Conservation (phyloP, 345 rosid species). For the Odontarrhena argentea region DNA sequence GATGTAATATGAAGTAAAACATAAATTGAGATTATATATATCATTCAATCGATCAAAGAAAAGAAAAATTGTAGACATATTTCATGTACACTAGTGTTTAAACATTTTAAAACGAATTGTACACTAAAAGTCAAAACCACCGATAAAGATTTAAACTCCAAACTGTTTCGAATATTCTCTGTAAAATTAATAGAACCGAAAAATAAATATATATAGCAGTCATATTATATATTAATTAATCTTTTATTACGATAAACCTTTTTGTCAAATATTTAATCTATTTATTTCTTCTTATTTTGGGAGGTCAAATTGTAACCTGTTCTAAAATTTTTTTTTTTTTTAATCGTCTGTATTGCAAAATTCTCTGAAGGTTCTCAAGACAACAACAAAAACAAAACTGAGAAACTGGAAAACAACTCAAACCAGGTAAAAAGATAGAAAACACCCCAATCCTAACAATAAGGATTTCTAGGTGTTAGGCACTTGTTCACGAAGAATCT, state of each 20-base stretch:
- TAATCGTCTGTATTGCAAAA: too few relatives aligned
- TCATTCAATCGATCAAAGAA: neutral
- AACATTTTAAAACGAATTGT: neutral
- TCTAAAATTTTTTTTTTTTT: neutral
- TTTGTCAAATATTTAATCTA: neutral
- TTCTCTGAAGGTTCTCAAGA: too few relatives aligned
- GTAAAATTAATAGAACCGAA: slow-evolving; percentile 7
- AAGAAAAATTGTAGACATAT: neutral
- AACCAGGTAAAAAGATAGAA: too few relatives aligned
- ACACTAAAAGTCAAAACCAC: neutral
- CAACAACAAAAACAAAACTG: too few relatives aligned
- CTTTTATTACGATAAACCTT: neutral
- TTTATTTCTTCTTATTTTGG: too few relatives aligned
- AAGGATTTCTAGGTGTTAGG: too few relatives aligned
- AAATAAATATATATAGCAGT: too few relatives aligned
- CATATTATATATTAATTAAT: too few relatives aligned
- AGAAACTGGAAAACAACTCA: too few relatives aligned
- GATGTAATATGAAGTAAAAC: slow-evolving; percentile 15
- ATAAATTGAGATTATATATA: neutral
- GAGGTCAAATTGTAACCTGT: neutral
- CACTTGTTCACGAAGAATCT: too few relatives aligned
- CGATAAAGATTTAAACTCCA: too few relatives aligned
- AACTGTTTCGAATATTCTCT: slow-evolving; percentile 1
- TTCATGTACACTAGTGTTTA: slow-evolving; percentile 21
- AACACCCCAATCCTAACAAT: too few relatives aligned